These are phyloP conservation scores for Coemansia sp. DNA, from an alignment of 192 early-diverging fungal species.

Conservation along the genomic window DNA sequence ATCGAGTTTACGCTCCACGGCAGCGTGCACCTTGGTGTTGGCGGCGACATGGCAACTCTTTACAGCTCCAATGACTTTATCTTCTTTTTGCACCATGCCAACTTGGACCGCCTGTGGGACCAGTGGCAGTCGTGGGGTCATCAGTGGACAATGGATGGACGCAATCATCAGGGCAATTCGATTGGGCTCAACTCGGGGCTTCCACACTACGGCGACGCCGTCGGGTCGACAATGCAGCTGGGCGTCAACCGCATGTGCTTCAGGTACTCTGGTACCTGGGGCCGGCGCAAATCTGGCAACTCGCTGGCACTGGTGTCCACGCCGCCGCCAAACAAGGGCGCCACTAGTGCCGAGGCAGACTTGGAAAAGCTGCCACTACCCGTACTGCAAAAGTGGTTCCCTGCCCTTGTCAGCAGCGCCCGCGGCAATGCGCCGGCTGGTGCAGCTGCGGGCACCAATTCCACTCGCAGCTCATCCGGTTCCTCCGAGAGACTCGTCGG, in stretches of 20 bases:
- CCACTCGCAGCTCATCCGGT: conserved; percentile 9
- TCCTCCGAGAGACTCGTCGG: conserved; percentile 5
- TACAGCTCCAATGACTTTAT: conserved; percentile 61
- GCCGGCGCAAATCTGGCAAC: not conserved
- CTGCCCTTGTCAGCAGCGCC: conserved; percentile 11
- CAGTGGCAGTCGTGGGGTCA: conserved; percentile 60
- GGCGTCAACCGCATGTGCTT: conserved; percentile 53
- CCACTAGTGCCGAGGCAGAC: conserved; percentile 16
- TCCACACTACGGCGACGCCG: conserved; percentile 42
- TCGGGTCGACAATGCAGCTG: conserved; percentile 44
- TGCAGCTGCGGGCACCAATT: conserved; percentile 4
- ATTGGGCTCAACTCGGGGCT: conserved; percentile 31
- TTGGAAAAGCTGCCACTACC: conserved; percentile 31
- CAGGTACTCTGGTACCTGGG: conserved; percentile 32
- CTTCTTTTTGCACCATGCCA: conserved; percentile 69
- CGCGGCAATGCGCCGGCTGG: not conserved
- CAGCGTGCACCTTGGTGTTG: conserved; percentile 55
- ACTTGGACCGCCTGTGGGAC: conserved; percentile 62
- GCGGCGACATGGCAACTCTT: conserved; percentile 57
- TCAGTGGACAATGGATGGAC: conserved; percentile 42
- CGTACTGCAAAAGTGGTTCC: conserved; percentile 52
- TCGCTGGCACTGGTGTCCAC: conserved; percentile 32
- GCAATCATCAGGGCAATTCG: conserved; percentile 24
- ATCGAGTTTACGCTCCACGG: conserved; percentile 56
- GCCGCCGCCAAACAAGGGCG: conserved; percentile 4